Percentiles rank a stretch among this genome's conserved stretches.
These are phyloP conservation scores for Trichoderma lentiforme DNA, from an alignment of 2,329 filamentous ascomycete species.

Conservation along the genomic window DNA sequence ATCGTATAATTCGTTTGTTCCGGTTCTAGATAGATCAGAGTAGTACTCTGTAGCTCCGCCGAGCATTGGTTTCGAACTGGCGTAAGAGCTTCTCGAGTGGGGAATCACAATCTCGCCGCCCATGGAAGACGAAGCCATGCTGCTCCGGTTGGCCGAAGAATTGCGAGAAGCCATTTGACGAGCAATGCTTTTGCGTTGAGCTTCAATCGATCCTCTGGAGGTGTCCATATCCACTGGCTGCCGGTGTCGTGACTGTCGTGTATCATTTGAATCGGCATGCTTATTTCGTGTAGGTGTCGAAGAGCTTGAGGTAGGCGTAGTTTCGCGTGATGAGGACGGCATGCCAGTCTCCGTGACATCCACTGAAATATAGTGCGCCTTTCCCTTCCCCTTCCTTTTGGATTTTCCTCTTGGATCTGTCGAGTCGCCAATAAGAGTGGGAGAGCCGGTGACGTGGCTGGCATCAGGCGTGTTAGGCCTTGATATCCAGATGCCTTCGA, in stretches of 20 bases:
- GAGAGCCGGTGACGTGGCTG: constrained; percentile 26
- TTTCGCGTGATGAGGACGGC: not conserved
- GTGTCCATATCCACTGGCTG: not conserved
- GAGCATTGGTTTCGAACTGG: constrained; percentile 9
- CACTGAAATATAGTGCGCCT: constrained; percentile 1
- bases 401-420: constrained; percentile 20
- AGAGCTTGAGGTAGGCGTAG: not conserved
- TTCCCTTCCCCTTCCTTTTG: constrained; percentile 25
- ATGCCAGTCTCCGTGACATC: not conserved
- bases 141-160: constrained; percentile 9
- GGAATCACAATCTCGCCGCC: constrained; percentile 2
- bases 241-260: not conserved
- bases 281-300: not conserved
- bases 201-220: not conserved
- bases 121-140: constrained; percentile 9
- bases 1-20: not conserved
- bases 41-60: constrained; percentile 3
- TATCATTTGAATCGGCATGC: not conserved
- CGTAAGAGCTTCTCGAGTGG: constrained; percentile 5
- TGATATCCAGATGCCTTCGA: constrained; percentile 81
- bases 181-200: not conserved
- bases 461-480: constrained; percentile 42
- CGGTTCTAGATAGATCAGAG: constrained; percentile 1
- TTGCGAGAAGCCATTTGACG: constrained; percentile 4
- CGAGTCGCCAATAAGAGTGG: constrained; percentile 24